A percentile compares a stretch with the other conserved stretches of the same genome.
These are phyloP conservation scores for Zarea fungicola DNA, from an alignment of 2,329 filamentous ascomycete species.

Conservation along the genomic window DNA sequence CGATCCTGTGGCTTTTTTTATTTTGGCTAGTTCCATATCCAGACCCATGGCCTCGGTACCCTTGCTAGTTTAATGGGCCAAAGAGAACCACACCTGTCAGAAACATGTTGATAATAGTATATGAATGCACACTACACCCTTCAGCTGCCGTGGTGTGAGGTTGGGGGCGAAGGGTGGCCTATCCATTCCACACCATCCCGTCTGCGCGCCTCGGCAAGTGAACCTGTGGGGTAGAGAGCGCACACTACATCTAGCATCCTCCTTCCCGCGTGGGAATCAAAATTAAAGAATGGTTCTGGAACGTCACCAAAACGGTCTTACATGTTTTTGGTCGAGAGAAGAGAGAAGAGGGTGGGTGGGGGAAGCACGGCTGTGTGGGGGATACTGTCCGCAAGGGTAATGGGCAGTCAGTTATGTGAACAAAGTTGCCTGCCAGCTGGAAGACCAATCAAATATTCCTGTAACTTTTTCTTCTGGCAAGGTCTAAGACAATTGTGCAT, in stretches of 20 bases:
- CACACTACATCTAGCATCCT: no score
- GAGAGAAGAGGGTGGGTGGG: no score
- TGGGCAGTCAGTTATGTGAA: no score
- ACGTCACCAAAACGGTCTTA: not conserved
- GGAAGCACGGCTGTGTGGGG: no score
- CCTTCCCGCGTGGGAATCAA: not conserved
- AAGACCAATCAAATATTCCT: no score
- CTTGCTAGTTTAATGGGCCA: not conserved
- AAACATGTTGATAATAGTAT: no score
- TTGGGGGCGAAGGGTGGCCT: not conserved
- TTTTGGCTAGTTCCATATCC: no score
- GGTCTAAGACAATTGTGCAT: no score
- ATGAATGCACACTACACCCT: not conserved
- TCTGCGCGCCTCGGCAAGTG: not conserved
- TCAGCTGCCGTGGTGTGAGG: constrained; percentile 4
- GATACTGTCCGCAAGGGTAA: no score
- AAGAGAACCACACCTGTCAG: not conserved
- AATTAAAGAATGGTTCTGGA: not conserved
- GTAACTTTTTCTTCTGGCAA: no score
- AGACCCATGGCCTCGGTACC: not conserved
- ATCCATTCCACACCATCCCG: constrained; percentile 7
- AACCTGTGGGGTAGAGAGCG: no score
- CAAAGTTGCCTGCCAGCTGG: no score
- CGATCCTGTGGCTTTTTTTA: not conserved
- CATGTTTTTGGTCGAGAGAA: not conserved